Base-by-base conservation (phyloP, 495 filamentous ascomycete genomes). In the Peziza echinospora region DNA sequence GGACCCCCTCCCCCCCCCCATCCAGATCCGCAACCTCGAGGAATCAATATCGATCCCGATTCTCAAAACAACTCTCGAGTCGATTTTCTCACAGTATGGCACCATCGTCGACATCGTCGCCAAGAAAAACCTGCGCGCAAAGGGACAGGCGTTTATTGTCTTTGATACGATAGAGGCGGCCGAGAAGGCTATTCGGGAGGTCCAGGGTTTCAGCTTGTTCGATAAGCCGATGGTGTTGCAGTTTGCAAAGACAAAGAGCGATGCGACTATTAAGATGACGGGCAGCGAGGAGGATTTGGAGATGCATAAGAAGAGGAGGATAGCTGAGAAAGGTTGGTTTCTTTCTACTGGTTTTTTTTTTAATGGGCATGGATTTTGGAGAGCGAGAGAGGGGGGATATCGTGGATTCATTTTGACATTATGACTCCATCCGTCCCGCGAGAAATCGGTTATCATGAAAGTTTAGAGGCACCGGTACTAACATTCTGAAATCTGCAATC, bases 71-170 rank as follows among this genome's bases (percentile, higher is more conserved):
- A 71, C 82, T 0, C 69, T 96, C 21, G 57, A 58, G 4, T 74
- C 79, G 54, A 73, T 96, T 58, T 99, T 99, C 66, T 73, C 73
- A 41, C 83, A 93, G 58, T 94, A 84, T 63, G 89, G 89, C 57
- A 81, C 69, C 47, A 72, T 99, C 55, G 65, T 96, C 54, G 89
- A 99, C 49, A 75, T 99, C 48, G 73, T 96, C 46, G 84, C 84
- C 30, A 96, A 96, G 68, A 80, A 70, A 41, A 93, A 87, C 59
- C 67, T 96, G 26, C 84, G 82, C 57, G 80, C 83, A 47, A 93
- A 91, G 62, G 89, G 89, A 40, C 89, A 99, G 64, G 89, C 89
- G 5, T 99, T 99, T 62, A 66, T 99, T 47, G 86, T 99, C 45
- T 96, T 84, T 62, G 85, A 92, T 52, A 75, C 67, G 44, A 65